phyloP scores from a whole-genome alignment of 306 rosid genomes.

The Vigna mungo region DNA sequence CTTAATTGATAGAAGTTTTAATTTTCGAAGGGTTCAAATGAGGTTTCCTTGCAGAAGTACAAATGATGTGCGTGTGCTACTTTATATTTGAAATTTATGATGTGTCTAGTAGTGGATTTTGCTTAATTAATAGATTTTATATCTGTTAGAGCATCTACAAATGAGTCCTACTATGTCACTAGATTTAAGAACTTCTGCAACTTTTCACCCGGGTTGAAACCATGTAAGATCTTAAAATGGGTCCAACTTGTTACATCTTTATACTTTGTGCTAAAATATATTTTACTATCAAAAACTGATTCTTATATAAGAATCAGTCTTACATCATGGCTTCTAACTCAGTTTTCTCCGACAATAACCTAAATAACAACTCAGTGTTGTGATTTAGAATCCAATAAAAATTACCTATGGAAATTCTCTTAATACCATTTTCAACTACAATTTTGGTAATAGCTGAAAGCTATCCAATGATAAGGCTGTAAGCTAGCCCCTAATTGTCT shows the following conservation, averaged over 20 bases:
- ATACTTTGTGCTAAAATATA: background rate
- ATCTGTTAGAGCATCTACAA: background rate
- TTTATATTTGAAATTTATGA: slow-evolving; percentile 30
- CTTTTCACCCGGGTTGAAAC: background rate
- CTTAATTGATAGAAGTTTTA: slow-evolving; percentile 89
- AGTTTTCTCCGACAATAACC: no score
- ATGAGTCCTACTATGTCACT: background rate
- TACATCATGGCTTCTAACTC: background rate
- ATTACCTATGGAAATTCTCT: background rate
- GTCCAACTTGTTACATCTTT: background rate
- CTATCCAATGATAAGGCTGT: slow-evolving; percentile 17
- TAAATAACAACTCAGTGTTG: background rate
- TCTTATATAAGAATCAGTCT: background rate
- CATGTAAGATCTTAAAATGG: background rate
- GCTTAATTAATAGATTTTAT: slow-evolving; percentile 4
- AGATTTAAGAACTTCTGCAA: background rate
- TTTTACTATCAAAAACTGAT: background rate
- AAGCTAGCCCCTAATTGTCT: background rate
- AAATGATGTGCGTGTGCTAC: slow-evolving; percentile 69
- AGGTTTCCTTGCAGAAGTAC: slow-evolving; percentile 93
- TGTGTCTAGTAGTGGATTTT: slow-evolving; percentile 26
- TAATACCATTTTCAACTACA: slow-evolving; percentile 5
- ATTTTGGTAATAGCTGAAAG: background rate
- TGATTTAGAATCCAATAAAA: background rate
- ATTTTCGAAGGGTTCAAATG: slow-evolving; percentile 97